Evolutionary conservation across 805 yeast genomes (phyloP), one percentile per base, ranked within the genome.

Genomic region (Maudiozyma serrabonitensis): DNA sequence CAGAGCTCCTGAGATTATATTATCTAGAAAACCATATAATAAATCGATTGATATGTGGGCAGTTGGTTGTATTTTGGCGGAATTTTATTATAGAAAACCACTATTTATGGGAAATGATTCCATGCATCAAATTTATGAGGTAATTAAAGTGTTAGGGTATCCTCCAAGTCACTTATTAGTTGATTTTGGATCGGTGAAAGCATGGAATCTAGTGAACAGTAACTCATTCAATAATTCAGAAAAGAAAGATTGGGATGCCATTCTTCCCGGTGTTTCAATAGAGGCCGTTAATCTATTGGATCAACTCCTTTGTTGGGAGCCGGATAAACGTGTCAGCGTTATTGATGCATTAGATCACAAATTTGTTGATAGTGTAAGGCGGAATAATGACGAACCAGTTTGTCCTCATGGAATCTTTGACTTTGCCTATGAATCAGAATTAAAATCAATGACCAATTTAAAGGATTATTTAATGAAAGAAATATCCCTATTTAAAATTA

Each of bases 31-130:
- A 46, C 59, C 56, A 16, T 87, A 87, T 60, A 75, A 80, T 3
- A 84, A 84, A 50, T 73, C 79, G 2, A 84, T 90, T 44, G 98
- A 90, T 64, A 73, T 90, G 72, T 90, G 98, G 98, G 89, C 96
- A 0, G 79, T 83, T 9, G 98, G 97, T 1, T 90, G 97, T 61
- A 88, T 90, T 9, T 67, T 89, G 52, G 95, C 83, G 2, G 98
- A 90, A 64, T 70, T 90, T 45, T 86, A 84, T 54, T 87, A 88
- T 0, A 71, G 96, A 52, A 75, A 75, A 58, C 95, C 96, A 1
- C 63, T 88, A 15, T 89, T 90, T 62, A 78, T 80, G 46, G 97
- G 96, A 0, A 77, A 76, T 50, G 81, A 81, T 63, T 82, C 82
- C 50, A 57, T 78, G 52, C 84, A 83, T 53, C 98, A 90, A 64